phyloP scores from a whole-genome alignment of 2,329 filamentous ascomycete species.

The Allantophomopsis cytisporea region DNA sequence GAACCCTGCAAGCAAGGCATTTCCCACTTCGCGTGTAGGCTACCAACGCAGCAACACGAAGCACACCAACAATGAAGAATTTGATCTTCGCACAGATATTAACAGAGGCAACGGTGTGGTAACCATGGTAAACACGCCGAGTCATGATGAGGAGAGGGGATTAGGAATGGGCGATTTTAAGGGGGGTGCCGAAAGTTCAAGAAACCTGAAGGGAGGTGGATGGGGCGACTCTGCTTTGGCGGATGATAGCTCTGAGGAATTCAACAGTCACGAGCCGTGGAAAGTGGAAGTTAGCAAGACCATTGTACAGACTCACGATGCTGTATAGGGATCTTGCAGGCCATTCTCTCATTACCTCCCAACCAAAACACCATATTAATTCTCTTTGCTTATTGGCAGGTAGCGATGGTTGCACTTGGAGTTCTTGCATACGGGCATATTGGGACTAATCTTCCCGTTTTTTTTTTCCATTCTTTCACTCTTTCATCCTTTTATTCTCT shows the following conservation, averaged over 20 bases:
- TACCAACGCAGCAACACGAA: constrained; percentile 4
- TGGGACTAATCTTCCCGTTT: too few species aligned
- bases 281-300: too few species aligned
- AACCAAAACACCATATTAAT: too few species aligned
- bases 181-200: not conserved
- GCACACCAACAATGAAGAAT: constrained; percentile 4
- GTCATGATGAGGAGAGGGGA: not conserved
- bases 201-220: constrained; percentile 1
- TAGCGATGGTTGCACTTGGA: too few species aligned
- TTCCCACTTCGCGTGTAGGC: constrained; percentile 2
- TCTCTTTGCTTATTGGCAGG: too few species aligned
- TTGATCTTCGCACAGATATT: constrained; percentile 7
- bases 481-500: too few species aligned
- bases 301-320: too few species aligned
- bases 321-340: too few species aligned
- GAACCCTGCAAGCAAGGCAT: not conserved
- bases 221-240: constrained; percentile 6
- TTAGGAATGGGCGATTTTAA: not conserved
- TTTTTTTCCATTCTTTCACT: too few species aligned
- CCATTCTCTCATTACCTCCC: too few species aligned
- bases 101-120: constrained; percentile 5
- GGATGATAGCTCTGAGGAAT: constrained; percentile 5
- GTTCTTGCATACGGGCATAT: too few species aligned
- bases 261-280: not conserved
- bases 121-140: constrained; percentile 6